Evolutionary conservation across 1,284 basidiomycete genomes (phyloP), one percentile per base, ranked within the genome.

Genomic region (Thecaphora thlaspeos): DNA sequence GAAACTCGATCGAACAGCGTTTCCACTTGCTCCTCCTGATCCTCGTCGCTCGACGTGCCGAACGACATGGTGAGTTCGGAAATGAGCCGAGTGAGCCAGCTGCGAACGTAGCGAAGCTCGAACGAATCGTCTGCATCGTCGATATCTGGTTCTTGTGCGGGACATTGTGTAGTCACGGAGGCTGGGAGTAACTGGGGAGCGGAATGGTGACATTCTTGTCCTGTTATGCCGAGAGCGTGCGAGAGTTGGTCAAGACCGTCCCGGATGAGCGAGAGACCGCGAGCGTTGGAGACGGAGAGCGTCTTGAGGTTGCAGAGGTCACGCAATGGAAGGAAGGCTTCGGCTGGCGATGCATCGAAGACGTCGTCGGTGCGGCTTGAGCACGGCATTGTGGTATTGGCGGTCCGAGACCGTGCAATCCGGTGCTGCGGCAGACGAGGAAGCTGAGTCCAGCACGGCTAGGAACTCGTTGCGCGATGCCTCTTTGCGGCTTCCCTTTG

Each of bases 311-410:
- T 41, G 30, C 43, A 48, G 21, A 68, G 65, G 30, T 68, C 57
- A n/a, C 65, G 65, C 36, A 57, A 63, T 19, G 65, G 65, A 24
- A 68, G 50, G 55, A 68, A 60, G 12, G 28, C 45, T n/a, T n/a
- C n/a, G n/a, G n/a, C n/a, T n/a, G n/a, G n/a, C n/a, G n/a, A n/a
- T n/a, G n/a, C n/a, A n/a, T n/a, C n/a, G n/a, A n/a, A n/a, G n/a
- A n/a, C n/a, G n/a, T n/a, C n/a, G n/a, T n/a, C n/a, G n/a, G n/a
- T n/a, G n/a, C n/a, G n/a, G n/a, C n/a, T n/a, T n/a, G n/a, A n/a
- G n/a, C n/a, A n/a, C n/a, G n/a, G n/a, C n/a, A n/a, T n/a, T n/a
- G n/a, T n/a, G n/a, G n/a, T n/a, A n/a, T n/a, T n/a, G n/a, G n/a
- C n/a, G n/a, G n/a, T n/a, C n/a, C n/a, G n/a, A n/a, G n/a, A n/a